phyloP scores from a whole-genome alignment of 2,329 filamentous ascomycete species.

The Lachnellula subtilissima region DNA sequence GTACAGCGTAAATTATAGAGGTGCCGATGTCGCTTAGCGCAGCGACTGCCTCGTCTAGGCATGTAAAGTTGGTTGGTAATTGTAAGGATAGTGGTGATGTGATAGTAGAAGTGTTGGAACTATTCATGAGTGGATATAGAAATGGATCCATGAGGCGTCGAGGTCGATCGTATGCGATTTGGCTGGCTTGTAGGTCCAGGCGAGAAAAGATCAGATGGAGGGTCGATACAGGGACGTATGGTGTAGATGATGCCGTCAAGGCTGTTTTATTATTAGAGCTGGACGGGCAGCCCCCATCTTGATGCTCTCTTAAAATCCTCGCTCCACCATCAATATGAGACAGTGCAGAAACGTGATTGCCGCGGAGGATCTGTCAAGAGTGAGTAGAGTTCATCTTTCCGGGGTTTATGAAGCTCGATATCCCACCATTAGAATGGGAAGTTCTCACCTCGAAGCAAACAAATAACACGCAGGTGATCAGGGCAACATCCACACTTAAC shows the following conservation, averaged over 20 bases:
- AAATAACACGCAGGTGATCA: conserved; percentile 19
- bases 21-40: conserved; percentile 5
- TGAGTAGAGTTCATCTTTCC: neutral
- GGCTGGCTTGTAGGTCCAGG: conserved; percentile 11
- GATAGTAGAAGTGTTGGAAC: neutral
- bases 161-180: neutral
- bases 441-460: conserved; percentile 21
- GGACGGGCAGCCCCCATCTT: neutral
- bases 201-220: conserved; percentile 13
- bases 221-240: conserved; percentile 9
- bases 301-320: conserved; percentile 15
- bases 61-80: neutral
- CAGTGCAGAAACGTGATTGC: conserved; percentile 12
- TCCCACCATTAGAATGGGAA: neutral
- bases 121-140: neutral
- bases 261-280: neutral
- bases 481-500: conserved; percentile 9
- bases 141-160: neutral
- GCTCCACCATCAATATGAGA: conserved; percentile 16
- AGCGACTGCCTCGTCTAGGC: conserved; percentile 5
- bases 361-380: conserved; percentile 9
- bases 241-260: neutral
- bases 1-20: neutral
- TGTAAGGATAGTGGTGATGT: neutral
- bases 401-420: neutral